Evolutionary conservation across 2,329 filamentous ascomycete genomes (phyloP).

Genomic region (Thielaviopsis populi): DNA sequence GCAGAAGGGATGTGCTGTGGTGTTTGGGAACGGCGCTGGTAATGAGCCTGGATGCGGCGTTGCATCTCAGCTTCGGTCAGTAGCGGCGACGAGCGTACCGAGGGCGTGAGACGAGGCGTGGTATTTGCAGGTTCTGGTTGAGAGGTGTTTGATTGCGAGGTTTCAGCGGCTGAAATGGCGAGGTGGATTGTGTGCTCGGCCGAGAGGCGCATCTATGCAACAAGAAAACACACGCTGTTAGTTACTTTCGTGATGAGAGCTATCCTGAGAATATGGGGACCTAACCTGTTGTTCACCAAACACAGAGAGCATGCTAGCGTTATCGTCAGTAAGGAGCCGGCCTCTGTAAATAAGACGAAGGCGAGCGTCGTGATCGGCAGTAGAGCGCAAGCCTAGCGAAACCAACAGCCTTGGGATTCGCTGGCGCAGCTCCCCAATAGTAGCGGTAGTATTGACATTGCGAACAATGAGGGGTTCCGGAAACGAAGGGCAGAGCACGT

Average conservation of each 20-base stretch:
- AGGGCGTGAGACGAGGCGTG: constrained; percentile 5
- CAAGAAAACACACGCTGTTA: constrained; percentile 14
- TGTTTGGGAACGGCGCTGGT: constrained; percentile 9
- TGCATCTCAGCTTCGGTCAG: constrained; percentile 16
- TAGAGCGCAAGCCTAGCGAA: constrained; percentile 30
- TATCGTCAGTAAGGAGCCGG: constrained; percentile 38
- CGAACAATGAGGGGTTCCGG: constrained; percentile 36
- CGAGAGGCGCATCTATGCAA: constrained; percentile 11
- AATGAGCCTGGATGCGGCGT: constrained; percentile 15
- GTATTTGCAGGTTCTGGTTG: neutral
- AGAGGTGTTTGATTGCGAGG: neutral
- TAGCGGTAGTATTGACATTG: constrained; percentile 34
- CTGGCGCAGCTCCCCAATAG: constrained; percentile 42
- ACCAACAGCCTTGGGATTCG: constrained; percentile 37
- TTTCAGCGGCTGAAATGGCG: constrained; percentile 11
- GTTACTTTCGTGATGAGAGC: constrained; percentile 12
- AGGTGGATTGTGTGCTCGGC: constrained; percentile 14
- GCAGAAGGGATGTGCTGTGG: constrained; percentile 8
- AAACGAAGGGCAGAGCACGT: constrained; percentile 44
- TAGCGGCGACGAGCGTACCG: constrained; percentile 12
- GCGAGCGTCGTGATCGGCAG: constrained; percentile 28
- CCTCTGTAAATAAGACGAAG: constrained; percentile 48
- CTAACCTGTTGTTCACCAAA: constrained; percentile 41
- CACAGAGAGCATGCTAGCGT: constrained; percentile 40
- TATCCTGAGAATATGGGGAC: neutral